A percentile compares a stretch with the other conserved stretches of the same genome.
Conservation (phyloP, 768 basidiomycete species). For the Hortiboletus campestris region DNA sequence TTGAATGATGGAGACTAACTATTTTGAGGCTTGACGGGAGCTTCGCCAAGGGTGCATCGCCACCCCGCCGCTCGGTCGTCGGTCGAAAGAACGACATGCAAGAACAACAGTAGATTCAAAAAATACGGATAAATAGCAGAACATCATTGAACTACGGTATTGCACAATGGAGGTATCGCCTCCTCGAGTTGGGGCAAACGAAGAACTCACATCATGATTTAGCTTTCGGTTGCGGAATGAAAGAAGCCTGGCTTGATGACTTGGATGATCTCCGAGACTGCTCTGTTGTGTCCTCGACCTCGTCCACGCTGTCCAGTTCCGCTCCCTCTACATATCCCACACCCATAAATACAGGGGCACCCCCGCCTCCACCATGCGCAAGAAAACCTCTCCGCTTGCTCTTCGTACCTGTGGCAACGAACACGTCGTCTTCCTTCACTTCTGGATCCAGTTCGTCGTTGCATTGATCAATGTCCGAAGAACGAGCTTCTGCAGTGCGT, state of each 20-base stretch:
- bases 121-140: slow-evolving; percentile 28
- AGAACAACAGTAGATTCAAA: slow-evolving; percentile 14
- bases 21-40: too few species aligned
- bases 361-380: slow-evolving; percentile 73
- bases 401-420: slow-evolving; percentile 54
- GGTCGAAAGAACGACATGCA: neutral
- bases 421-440: slow-evolving; percentile 41
- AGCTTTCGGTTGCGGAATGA: slow-evolving; percentile 26
- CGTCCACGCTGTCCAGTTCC: slow-evolving; percentile 28
- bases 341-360: slow-evolving; percentile 68
- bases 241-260: slow-evolving; percentile 13
- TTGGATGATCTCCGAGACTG: slow-evolving; percentile 7
- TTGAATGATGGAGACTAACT: too few species aligned
- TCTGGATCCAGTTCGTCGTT: slow-evolving; percentile 41
- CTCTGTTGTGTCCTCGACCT: neutral
- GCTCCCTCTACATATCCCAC: slow-evolving; percentile 64
- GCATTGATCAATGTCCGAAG: slow-evolving; percentile 30
- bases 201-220: slow-evolving; percentile 8
- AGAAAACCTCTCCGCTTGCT: slow-evolving; percentile 60
- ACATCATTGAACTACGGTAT: neutral
- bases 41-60: too few species aligned
- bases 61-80: too few species aligned
- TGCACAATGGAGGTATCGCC: slow-evolving; percentile 8
- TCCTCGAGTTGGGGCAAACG: neutral
- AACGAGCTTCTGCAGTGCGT: slow-evolving; percentile 41